These are phyloP conservation scores for Pseudopithomyces chartarum DNA, from an alignment of 2,329 filamentous ascomycete genomes.

Conservation along the genomic window DNA sequence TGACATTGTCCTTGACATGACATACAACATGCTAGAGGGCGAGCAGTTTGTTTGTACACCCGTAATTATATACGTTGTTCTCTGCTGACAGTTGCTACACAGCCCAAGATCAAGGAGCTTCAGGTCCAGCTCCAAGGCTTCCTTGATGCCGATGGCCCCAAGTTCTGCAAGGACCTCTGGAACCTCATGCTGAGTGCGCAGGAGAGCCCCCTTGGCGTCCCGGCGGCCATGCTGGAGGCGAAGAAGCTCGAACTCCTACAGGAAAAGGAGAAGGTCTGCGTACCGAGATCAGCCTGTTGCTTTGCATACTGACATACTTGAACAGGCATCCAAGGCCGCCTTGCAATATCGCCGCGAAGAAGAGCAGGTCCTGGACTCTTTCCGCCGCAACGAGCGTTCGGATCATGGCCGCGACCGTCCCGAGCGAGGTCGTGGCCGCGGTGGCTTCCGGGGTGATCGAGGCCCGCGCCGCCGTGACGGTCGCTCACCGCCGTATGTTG, in stretches of 20 bases:
- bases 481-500: conserved; percentile 49
- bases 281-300: not conserved
- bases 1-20: conserved; percentile 91
- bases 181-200: conserved; percentile 89
- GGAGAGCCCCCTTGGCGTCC: conserved; percentile 83
- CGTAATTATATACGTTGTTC: not conserved
- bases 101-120: conserved; percentile 95
- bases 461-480: conserved; percentile 54
- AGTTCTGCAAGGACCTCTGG: conserved; percentile 95
- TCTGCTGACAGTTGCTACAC: conserved; percentile 20
- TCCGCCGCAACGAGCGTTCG: conserved; percentile 67
- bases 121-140: conserved; percentile 96
- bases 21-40: conserved; percentile 72
- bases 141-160: conserved; percentile 85
- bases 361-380: conserved; percentile 70
- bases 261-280: conserved; percentile 72
- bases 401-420: conserved; percentile 51
- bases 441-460: conserved; percentile 50
- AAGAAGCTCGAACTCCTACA: conserved; percentile 95
- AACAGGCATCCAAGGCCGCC: conserved; percentile 80
- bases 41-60: conserved; percentile 70
- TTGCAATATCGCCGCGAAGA: conserved; percentile 70
- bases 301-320: conserved; percentile 22
- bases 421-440: conserved; percentile 55
- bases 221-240: conserved; percentile 90